Evolutionary conservation across 208 protist species (phyloP).

Genomic region (Acanthamoeba sp.): DNA sequence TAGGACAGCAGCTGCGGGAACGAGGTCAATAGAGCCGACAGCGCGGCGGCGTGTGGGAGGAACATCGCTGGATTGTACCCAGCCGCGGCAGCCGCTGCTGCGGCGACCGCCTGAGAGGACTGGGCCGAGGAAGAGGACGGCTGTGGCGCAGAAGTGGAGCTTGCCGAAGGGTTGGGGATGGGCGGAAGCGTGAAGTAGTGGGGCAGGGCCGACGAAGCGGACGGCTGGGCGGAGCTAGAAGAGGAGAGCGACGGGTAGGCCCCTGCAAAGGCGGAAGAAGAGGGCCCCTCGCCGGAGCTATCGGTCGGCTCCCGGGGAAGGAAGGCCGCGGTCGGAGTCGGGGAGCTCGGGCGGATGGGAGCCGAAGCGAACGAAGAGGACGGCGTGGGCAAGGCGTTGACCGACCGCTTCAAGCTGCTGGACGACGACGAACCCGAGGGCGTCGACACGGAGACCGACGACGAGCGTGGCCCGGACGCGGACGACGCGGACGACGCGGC

Average conservation of each 20-base stretch:
- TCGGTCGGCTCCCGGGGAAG: background rate
- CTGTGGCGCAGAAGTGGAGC: background rate
- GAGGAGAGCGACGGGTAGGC: background rate
- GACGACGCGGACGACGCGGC: background rate
- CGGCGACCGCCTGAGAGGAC: background rate
- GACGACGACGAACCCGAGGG: background rate
- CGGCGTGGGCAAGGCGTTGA: background rate
- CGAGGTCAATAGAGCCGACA: background rate
- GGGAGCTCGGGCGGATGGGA: background rate
- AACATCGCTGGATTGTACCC: background rate
- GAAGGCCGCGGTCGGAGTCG: constrained; percentile 30
- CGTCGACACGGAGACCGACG: background rate
- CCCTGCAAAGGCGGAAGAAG: background rate
- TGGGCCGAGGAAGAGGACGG: background rate
- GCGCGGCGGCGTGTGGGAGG: background rate
- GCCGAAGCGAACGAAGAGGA: background rate
- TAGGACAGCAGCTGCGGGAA: constrained; percentile 29
- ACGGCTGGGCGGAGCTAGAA: background rate
- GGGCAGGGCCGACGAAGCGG: background rate
- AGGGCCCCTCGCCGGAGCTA: background rate
- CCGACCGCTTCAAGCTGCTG: background rate
- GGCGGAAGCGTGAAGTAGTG: constrained; percentile 9
- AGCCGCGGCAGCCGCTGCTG: background rate
- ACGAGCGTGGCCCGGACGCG: background rate
- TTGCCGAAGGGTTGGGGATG: background rate